Evolutionary conservation across 306 rosid species (phyloP).

Genomic region (Castanopsis chinensis): DNA sequence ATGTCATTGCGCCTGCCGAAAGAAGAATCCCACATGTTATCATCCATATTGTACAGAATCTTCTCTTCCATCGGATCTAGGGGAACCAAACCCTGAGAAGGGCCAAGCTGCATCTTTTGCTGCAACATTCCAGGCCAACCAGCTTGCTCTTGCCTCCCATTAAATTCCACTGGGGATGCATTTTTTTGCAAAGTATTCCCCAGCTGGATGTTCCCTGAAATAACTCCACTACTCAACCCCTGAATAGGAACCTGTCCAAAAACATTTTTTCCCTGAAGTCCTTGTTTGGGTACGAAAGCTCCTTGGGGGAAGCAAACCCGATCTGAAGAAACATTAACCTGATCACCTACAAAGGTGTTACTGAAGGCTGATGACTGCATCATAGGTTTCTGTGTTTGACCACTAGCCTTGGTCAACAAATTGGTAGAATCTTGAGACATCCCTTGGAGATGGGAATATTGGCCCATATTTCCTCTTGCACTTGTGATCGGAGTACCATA

Average conservation of each 20-base stretch:
- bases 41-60: constrained; percentile 46
- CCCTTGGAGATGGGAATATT: constrained; percentile 35
- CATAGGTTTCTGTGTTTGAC: constrained; percentile 31
- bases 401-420: constrained; percentile 38
- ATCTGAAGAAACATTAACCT: constrained; percentile 31
- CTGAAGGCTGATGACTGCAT: constrained; percentile 34
- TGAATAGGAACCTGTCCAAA: constrained; percentile 40
- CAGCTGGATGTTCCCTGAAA: constrained; percentile 36
- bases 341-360: constrained; percentile 38
- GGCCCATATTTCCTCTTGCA: constrained; percentile 38
- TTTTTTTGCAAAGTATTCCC: constrained; percentile 33
- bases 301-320: constrained; percentile 35
- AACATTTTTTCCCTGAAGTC: constrained; percentile 38
- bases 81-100: constrained; percentile 45
- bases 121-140: constrained; percentile 41
- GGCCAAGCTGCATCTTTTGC: constrained; percentile 33
- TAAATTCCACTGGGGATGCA: constrained; percentile 24
- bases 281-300: constrained; percentile 30
- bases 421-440: constrained; percentile 39
- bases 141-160: constrained; percentile 34
- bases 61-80: constrained; percentile 61
- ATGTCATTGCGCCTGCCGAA: constrained; percentile 31
- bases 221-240: constrained; percentile 27
- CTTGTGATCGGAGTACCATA: constrained; percentile 40
- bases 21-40: constrained; percentile 43